Evolutionary conservation across 2,329 filamentous ascomycete species (phyloP).

Genomic region (Aspergillus neotritici): DNA sequence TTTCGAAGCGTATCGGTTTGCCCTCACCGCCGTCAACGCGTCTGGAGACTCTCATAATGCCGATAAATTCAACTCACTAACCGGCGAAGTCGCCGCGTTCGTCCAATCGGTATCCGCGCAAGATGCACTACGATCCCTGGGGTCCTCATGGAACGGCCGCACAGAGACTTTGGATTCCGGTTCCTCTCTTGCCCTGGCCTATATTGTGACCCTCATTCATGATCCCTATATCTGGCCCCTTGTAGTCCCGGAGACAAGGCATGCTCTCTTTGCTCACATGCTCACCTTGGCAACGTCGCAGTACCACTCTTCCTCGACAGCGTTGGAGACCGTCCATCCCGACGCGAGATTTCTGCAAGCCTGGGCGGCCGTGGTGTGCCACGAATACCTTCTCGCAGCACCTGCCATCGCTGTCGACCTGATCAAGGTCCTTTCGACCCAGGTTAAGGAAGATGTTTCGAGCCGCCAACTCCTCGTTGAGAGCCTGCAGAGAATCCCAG

Average conservation of each 20-base stretch:
- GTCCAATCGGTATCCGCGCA: conserved; percentile 19
- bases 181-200: conserved; percentile 28
- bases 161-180: conserved; percentile 30
- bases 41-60: conserved; percentile 16
- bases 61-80: conserved; percentile 21
- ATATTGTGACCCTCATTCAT: conserved; percentile 29
- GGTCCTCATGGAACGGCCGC: conserved; percentile 34
- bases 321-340: conserved; percentile 22
- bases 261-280: conserved; percentile 29
- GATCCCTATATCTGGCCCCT: conserved; percentile 25
- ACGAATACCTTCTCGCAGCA: conserved; percentile 35
- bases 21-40: conserved; percentile 23
- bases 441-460: conserved; percentile 25
- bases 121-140: conserved; percentile 22
- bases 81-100: conserved; percentile 22
- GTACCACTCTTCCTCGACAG: conserved; percentile 18
- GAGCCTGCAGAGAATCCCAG: conserved; percentile 34
- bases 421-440: conserved; percentile 28
- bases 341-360: conserved; percentile 31
- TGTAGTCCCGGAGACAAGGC: conserved; percentile 27
- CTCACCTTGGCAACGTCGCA: conserved; percentile 28
- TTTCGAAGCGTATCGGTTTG: conserved; percentile 34
- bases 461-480: conserved; percentile 28
- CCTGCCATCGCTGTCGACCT: conserved; percentile 32
- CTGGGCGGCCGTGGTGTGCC: conserved; percentile 35